Conservation (phyloP, 2,329 filamentous ascomycete genomes). For the Aspergillus flavus region DNA sequence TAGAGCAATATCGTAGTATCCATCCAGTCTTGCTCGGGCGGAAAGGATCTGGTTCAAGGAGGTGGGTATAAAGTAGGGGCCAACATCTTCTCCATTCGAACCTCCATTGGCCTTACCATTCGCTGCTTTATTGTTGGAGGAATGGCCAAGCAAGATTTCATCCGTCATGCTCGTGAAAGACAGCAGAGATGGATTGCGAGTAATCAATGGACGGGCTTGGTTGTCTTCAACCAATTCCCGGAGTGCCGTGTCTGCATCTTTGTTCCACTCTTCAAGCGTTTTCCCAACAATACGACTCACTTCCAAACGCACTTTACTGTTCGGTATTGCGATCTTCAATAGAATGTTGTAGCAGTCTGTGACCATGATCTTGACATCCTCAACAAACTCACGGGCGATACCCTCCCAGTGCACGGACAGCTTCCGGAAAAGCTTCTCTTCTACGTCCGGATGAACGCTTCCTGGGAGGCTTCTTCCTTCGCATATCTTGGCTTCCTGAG, state of each 20-base stretch:
- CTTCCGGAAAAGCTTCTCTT: constrained; percentile 13
- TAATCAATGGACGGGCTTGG: not conserved
- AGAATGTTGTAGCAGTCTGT: not conserved
- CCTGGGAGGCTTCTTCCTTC: constrained; percentile 16
- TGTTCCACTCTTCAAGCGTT: not conserved
- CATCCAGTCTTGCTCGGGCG: not conserved
- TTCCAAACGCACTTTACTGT: not conserved
- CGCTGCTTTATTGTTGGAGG: not conserved
- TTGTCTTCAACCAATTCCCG: not conserved
- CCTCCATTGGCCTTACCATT: not conserved
- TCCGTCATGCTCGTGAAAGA: not conserved
- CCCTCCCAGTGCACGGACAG: constrained; percentile 9
- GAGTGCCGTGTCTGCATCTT: not conserved
- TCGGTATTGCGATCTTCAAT: not conserved
- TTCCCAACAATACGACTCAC: not conserved
- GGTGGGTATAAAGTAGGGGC: not conserved
- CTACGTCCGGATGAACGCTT: constrained; percentile 18
- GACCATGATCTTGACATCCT: not conserved
- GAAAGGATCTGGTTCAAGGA: not conserved
- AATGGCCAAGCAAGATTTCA: not conserved
- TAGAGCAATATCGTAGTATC: constrained; percentile 16
- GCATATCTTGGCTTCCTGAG: constrained; percentile 15
- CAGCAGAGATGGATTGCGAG: not conserved
- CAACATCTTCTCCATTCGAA: not conserved
- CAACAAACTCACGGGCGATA: not conserved